phyloP scores from a whole-genome alignment of 139 green algal species.

The Chlorella sorokiniana region DNA sequence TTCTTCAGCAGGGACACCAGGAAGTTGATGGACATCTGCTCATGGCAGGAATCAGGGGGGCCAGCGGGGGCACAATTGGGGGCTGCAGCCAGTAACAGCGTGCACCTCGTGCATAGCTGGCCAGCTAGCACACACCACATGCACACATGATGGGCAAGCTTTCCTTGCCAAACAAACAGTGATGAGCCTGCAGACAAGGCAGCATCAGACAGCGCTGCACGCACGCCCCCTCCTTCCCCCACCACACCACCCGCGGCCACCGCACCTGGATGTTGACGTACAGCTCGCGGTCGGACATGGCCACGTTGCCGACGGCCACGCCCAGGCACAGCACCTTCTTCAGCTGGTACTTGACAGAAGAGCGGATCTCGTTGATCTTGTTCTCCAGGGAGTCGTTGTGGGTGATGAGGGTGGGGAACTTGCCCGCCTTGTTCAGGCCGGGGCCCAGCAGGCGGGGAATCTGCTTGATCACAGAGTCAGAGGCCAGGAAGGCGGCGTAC shows the following conservation, averaged over 20 bases:
- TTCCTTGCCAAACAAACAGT: too few species aligned
- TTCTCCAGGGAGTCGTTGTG: slow-evolving; percentile 84
- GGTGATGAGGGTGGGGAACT: slow-evolving; percentile 94
- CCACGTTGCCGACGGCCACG: slow-evolving; percentile 94
- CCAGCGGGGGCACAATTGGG: too few species aligned
- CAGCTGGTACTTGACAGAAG: slow-evolving; percentile 99
- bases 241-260: not conserved
- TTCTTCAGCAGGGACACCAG: slow-evolving; percentile 99
- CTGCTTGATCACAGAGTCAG: slow-evolving; percentile 99
- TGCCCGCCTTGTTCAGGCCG: slow-evolving; percentile 99
- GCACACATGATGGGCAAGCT: too few species aligned
- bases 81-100: too few species aligned
- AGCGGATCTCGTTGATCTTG: slow-evolving; percentile 94
- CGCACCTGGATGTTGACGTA: slow-evolving; percentile 76
- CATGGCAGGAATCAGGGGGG: not conserved
- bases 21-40: slow-evolving; percentile 96
- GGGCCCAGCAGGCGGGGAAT: slow-evolving; percentile 97
- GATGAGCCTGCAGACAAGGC: too few species aligned
- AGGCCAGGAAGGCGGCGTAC: slow-evolving; percentile 97
- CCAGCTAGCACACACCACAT: too few species aligned
- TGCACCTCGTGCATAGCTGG: not conserved
- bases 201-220: not conserved
- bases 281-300: slow-evolving; percentile 88
- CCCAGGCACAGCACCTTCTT: slow-evolving; percentile 99
- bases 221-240: not conserved